Percentiles rank a stretch among this genome's conserved stretches.
phyloP scores from a whole-genome alignment of 176 grass and related monocot genomes.

The Pontederia crassipes region DNA sequence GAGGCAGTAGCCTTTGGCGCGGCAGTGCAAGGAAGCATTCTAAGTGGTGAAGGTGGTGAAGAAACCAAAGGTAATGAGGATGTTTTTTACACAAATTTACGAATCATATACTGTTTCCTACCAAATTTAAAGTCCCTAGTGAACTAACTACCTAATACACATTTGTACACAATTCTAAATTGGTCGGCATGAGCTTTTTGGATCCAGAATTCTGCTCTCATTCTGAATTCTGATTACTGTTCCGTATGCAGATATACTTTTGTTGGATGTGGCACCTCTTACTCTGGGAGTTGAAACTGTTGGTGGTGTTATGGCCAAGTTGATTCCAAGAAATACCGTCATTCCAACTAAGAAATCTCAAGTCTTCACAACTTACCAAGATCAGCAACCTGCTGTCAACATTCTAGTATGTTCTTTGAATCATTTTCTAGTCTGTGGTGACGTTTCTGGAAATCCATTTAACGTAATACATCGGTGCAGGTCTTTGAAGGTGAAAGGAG shows the following conservation, averaged over 20 bases:
- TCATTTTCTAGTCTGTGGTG: not conserved
- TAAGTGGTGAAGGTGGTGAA: conserved; percentile 38
- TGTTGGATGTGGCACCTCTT: conserved; percentile 50
- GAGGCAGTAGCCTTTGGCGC: conserved; percentile 55
- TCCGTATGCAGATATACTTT: conserved; percentile 34
- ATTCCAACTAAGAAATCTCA: conserved; percentile 58
- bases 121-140: not conserved
- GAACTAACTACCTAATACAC: not conserved
- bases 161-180: too few relatives aligned
- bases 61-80: conserved; percentile 33
- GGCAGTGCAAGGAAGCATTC: conserved; percentile 45
- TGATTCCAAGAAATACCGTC: conserved; percentile 52
- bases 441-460: not conserved
- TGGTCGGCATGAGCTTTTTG: too few relatives aligned
- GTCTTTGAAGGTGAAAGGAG: conserved; percentile 61
- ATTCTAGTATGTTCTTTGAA: conserved; percentile 28
- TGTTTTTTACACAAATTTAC: not conserved
- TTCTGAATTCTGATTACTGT: not conserved
- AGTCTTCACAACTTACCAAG: conserved; percentile 57
- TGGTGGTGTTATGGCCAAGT: conserved; percentile 58
- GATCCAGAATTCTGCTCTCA: not conserved
- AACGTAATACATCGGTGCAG: not conserved
- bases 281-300: conserved; percentile 67
- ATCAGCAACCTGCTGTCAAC: conserved; percentile 47
- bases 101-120: not conserved